Percentiles rank a stretch among this genome's conserved stretches.
phyloP scores from a whole-genome alignment of 176 grass and related monocot genomes.

The Oryza glumipatula region DNA sequence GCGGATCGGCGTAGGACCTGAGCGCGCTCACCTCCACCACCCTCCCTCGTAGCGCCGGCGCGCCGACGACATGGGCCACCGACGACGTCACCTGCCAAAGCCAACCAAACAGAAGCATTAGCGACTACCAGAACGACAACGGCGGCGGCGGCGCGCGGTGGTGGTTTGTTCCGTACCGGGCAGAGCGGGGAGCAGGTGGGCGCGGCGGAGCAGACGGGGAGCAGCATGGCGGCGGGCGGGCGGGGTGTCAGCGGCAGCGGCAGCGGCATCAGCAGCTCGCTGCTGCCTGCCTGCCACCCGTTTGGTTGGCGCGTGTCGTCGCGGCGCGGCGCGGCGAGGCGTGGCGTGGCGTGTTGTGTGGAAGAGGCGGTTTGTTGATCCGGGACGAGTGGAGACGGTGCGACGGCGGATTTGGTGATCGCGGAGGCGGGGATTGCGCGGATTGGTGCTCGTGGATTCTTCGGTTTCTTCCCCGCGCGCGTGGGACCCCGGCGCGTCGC shows the following conservation, averaged over 20 bases:
- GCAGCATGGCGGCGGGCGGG: conserved; percentile 53
- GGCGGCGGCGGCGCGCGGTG: no score
- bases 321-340: not conserved
- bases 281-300: conserved; percentile 12
- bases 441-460: conserved; percentile 33
- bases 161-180: not conserved
- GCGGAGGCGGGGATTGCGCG: conserved; percentile 40
- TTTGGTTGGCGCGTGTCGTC: conserved; percentile 22
- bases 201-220: conserved; percentile 66
- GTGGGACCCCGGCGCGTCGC: conserved; percentile 29
- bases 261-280: not conserved
- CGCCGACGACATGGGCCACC: conserved; percentile 39
- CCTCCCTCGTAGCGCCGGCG: conserved; percentile 56
- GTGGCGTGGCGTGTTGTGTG: not conserved
- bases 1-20: conserved; percentile 50
- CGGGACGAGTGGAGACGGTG: conserved; percentile 55
- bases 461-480: not conserved
- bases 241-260: not conserved
- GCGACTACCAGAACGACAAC: no score
- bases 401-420: conserved; percentile 32
- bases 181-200: conserved; percentile 56
- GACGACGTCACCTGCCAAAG: conserved; percentile 16
- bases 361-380: conserved; percentile 36
- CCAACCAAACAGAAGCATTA: no score
- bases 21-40: conserved; percentile 50